These are phyloP conservation scores for Aspergillus brasiliensis DNA, from an alignment of 2,329 filamentous ascomycete genomes.

Conservation along the genomic window DNA sequence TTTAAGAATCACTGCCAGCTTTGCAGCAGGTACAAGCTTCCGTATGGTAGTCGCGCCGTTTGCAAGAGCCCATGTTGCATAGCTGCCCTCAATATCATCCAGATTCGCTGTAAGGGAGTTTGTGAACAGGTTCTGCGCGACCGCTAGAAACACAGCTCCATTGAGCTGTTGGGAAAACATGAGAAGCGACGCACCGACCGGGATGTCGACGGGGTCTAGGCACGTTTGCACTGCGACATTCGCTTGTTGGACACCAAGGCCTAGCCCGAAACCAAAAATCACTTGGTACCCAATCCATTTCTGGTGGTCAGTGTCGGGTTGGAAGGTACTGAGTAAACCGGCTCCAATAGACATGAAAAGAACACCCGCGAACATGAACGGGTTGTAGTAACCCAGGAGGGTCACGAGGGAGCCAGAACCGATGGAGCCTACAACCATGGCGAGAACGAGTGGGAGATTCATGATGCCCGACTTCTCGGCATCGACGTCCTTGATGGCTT, in stretches of 20 bases:
- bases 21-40: not conserved
- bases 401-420: constrained; percentile 33
- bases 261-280: constrained; percentile 38
- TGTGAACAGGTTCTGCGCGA: constrained; percentile 15
- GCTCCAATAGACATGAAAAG: constrained; percentile 37
- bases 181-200: constrained; percentile 37
- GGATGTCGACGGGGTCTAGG: constrained; percentile 34
- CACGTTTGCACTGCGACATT: constrained; percentile 39
- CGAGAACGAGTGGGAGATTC: constrained; percentile 36
- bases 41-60: not conserved
- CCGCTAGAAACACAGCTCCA: constrained; percentile 38
- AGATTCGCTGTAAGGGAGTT: constrained; percentile 8
- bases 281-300: constrained; percentile 46
- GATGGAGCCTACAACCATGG: constrained; percentile 32
- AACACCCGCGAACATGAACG: constrained; percentile 36
- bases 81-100: not conserved
- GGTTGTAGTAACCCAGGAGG: constrained; percentile 40
- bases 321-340: constrained; percentile 38
- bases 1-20: not conserved
- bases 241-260: constrained; percentile 38
- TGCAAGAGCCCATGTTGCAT: not conserved
- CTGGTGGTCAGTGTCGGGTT: constrained; percentile 29
- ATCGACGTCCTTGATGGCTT: constrained; percentile 37
- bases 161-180: constrained; percentile 41
- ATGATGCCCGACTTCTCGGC: constrained; percentile 39